Base-by-base conservation (phyloP, 768 basidiomycete genomes). In the Naematelia encephala region DNA sequence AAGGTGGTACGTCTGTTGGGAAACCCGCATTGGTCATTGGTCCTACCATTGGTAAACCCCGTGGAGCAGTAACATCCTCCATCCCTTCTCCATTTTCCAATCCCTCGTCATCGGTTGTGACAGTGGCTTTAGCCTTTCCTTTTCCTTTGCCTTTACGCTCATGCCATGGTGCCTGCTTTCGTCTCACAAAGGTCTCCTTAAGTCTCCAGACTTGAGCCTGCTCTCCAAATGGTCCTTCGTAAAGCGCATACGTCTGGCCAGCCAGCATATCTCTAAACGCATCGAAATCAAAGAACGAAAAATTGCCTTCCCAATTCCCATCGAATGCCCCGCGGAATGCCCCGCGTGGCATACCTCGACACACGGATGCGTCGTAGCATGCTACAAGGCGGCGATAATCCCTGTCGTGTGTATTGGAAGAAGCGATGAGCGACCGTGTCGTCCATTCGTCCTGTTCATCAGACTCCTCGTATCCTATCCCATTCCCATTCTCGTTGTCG, bases 191-290 rank as follows among this genome's bases (percentile, higher is more conserved):
- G 8, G 72, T 74, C 56, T 76, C 73, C 8, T 46, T 69, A 23
- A 96, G 78, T 68, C 86, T 87, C 91, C 91, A 94, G 0, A 90
- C 90, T 71, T 96, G 92, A 16, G 84, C 85, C 75, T 97, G 91
- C 65, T 87, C 84, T 0, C 87, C 90, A 25, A 89, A 85, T 49
- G 86, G 80, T 46, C 87, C 86, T 44, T 85, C 83, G 65, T 88
- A 85, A n/a, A 94, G 78, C 8, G 88, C 90, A 5, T 82, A 80
- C n/a, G 89, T 42, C 39, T 75, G 67, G 0, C 79, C 79, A 21
- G 71, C 74, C 10, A 80, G 65, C 78, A 79, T 80, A 58, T 77
- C 78, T 48, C 78, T 81, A 57, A 93, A 81, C 21, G 83, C 82
- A 22, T 87, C 86, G 69, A 94, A 97, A 5, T 87, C 86, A 39